Evolutionary conservation across 805 yeast species (phyloP), one percentile per base, ranked within the genome.

Genomic region (Pichia exigua): DNA sequence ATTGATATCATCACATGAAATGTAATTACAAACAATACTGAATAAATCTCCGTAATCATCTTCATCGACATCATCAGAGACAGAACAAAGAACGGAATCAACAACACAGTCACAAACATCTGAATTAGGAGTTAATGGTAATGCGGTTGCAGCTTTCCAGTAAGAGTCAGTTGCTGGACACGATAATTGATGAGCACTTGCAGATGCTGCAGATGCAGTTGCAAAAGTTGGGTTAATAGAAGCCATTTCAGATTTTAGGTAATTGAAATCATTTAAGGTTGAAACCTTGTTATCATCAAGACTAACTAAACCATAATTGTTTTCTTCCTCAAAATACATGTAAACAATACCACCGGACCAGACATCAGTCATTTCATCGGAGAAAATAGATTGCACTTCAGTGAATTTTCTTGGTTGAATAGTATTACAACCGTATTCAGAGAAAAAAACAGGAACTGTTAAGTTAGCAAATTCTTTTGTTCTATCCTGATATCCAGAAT

Each of bases 311-410:
- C 96, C 96, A 65, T 87, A 88, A 59, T 86, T 68, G 70, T 89
- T 89, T 45, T 70, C 82, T 70, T 88, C 96, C 73, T 89, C 81
- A 67, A 83, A 86, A 73, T 87, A 88, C 94, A 87, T 87, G 77
- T 89, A 88, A 49, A 87, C 92, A 61, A 88, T 86, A 69, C 96
- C 96, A 65, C 96, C 96, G 42, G 95, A 87, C 94, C 95, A 89
- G 48, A 88, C 91, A 62, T 80, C 86, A 46, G 94, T 84, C 96
- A 88, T 88, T 27, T 86, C 71, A 55, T 69, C 73, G 32, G 82
- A 69, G 71, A 76, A 88, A 9, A 88, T 66, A 5, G 90, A 77
- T 17, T 73, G 76, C 54, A 88, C 87, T 65, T 88, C 96, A 38
- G 82, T 74, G 72, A 88, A 88, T 61, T 75, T 72, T 69, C 96